These are phyloP conservation scores for Penicillium riverlandense DNA, from an alignment of 495 filamentous ascomycete genomes.

Conservation along the genomic window DNA sequence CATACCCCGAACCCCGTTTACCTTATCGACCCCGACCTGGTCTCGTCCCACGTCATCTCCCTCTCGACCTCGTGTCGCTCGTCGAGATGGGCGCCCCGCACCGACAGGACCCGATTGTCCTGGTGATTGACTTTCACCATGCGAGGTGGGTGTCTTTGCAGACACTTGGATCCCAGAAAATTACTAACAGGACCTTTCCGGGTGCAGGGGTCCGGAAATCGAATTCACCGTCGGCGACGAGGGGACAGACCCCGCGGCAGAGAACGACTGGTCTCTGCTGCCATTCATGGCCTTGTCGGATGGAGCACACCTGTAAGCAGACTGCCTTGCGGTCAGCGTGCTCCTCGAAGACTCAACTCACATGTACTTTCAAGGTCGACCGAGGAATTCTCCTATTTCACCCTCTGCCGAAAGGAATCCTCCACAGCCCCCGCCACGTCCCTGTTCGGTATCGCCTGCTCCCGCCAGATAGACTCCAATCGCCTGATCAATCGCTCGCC, in stretches of 20 bases:
- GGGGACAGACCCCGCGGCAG: slow-evolving; percentile 68
- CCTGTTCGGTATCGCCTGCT: slow-evolving; percentile 94
- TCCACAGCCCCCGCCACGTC: slow-evolving; percentile 59
- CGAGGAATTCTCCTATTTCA: slow-evolving; percentile 99
- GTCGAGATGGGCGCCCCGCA: slow-evolving; percentile 25
- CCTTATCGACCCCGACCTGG: background rate
- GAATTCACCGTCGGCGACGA: slow-evolving; percentile 85
- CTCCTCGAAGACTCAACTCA: too few relatives aligned
- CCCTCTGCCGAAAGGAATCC: slow-evolving; percentile 65
- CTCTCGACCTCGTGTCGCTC: slow-evolving; percentile 9
- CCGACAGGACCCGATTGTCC: slow-evolving; percentile 55
- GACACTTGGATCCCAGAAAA: background rate
- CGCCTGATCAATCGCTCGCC: slow-evolving; percentile 67
- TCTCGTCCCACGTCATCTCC: background rate
- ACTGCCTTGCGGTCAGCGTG: background rate
- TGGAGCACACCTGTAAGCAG: slow-evolving; percentile 79
- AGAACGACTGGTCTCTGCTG: slow-evolving; percentile 87
- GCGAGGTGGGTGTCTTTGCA: slow-evolving; percentile 50
- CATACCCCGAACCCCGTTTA: background rate
- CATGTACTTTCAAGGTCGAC: slow-evolving; percentile 46
- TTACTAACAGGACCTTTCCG: too few relatives aligned
- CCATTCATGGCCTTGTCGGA: slow-evolving; percentile 98
- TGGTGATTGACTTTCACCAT: slow-evolving; percentile 96
- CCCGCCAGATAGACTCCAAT: slow-evolving; percentile 77
- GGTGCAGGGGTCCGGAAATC: slow-evolving; percentile 77